Conservation (phyloP, 2,329 filamentous ascomycete species). For the Chaetomium sp. region DNA sequence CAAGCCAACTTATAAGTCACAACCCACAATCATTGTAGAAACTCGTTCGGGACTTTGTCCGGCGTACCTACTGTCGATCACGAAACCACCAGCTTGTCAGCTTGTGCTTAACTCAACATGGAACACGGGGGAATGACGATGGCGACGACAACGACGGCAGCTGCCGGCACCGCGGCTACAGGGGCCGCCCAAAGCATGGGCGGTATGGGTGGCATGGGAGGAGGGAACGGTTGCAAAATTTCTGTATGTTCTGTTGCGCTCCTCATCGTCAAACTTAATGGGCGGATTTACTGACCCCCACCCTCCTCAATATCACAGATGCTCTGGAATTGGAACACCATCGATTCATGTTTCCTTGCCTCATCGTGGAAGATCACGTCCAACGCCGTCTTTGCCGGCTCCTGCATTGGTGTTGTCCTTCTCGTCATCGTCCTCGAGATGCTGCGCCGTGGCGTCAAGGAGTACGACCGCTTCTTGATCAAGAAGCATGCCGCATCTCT, state of each 20-base stretch:
- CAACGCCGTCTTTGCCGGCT: slow-evolving; percentile 66
- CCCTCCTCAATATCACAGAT: slow-evolving; percentile 47
- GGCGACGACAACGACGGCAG: slow-evolving; percentile 15
- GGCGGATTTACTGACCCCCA: background rate
- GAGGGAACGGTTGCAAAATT: slow-evolving; percentile 34
- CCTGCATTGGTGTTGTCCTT: slow-evolving; percentile 71
- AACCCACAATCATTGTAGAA: too few relatives aligned
- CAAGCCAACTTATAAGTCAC: too few relatives aligned
- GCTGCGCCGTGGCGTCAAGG: slow-evolving; percentile 62
- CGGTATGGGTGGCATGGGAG: slow-evolving; percentile 25
- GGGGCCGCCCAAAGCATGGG: slow-evolving; percentile 3
- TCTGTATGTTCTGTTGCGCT: slow-evolving; percentile 29
- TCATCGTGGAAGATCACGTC: slow-evolving; percentile 63
- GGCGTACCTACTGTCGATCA: too few relatives aligned
- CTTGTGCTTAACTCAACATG: background rate
- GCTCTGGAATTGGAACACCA: slow-evolving; percentile 73
- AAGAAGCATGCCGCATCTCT: slow-evolving; percentile 36
- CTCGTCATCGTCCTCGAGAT: slow-evolving; percentile 67
- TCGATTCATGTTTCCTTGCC: slow-evolving; percentile 68
- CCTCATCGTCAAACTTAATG: background rate
- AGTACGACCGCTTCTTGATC: slow-evolving; percentile 64
- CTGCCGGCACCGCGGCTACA: slow-evolving; percentile 11
- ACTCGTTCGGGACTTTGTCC: too few relatives aligned
- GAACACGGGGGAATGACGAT: slow-evolving; percentile 15
- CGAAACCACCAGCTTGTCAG: too few relatives aligned